A percentile compares a stretch with the other conserved stretches of the same genome.
phyloP scores from a whole-genome alignment of 73 alveolate species.

The Diophrys appendiculata region DNA sequence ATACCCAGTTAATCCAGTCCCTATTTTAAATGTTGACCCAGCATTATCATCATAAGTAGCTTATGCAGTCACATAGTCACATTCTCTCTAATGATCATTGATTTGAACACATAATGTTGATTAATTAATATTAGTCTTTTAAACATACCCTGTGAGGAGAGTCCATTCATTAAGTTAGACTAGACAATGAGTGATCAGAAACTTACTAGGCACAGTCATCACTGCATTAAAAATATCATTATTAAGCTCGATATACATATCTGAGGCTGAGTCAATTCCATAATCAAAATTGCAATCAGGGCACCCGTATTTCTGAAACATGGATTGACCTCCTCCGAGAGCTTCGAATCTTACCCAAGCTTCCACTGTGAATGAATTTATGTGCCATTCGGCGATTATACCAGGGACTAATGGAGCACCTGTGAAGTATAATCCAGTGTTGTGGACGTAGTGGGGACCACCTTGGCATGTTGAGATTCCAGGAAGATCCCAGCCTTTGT shows the following conservation, averaged over 20 bases:
- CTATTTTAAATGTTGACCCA: constrained; percentile 10
- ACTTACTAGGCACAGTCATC: constrained; percentile 4
- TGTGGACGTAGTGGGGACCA: constrained; percentile 8
- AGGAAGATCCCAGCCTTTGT: neutral
- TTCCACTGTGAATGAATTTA: constrained; percentile 12
- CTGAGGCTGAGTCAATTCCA: constrained; percentile 20
- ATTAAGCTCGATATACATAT: constrained; percentile 13
- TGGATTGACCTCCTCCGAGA: neutral
- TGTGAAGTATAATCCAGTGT: constrained; percentile 8
- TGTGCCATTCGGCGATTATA: neutral
- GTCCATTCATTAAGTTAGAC: constrained; percentile 9
- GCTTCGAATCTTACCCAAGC: constrained; percentile 26
- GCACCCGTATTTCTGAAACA: constrained; percentile 5
- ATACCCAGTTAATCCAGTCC: constrained; percentile 25
- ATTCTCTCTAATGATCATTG: constrained; percentile 17
- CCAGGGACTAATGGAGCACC: constrained; percentile 8
- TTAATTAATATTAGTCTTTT: neutral
- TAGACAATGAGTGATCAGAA: neutral
- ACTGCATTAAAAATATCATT: constrained; percentile 2
- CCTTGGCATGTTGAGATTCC: neutral
- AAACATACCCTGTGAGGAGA: constrained; percentile 6
- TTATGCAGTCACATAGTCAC: neutral
- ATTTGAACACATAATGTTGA: constrained; percentile 15
- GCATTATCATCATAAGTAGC: constrained; percentile 14
- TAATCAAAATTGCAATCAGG: constrained; percentile 4